These are phyloP conservation scores for Maudiozyma turicensis DNA, from an alignment of 805 yeast genomes.

Conservation along the genomic window DNA sequence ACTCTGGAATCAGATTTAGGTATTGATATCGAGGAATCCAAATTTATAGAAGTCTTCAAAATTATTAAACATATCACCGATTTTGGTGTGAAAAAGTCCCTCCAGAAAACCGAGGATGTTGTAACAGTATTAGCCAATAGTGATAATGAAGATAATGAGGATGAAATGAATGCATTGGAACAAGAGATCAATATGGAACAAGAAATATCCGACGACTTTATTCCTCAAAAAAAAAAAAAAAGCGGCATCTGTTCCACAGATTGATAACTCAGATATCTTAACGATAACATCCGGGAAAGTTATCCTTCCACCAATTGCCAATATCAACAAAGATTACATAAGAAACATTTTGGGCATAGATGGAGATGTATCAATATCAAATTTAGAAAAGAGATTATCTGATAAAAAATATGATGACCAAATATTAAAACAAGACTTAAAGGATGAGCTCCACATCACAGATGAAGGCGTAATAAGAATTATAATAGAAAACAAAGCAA, in stretches of 20 bases:
- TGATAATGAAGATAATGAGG: conserved; percentile 31
- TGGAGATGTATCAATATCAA: too few species aligned
- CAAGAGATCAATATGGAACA: conserved; percentile 20
- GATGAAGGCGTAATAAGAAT: conserved; percentile 39
- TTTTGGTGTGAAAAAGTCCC: conserved; percentile 24
- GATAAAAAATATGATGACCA: conserved; percentile 28
- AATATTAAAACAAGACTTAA: conserved; percentile 44
- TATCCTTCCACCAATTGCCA: conserved; percentile 22
- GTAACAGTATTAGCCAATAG: conserved; percentile 39
- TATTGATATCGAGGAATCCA: conserved; percentile 23
- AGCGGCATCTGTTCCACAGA: neutral
- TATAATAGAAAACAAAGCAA: conserved; percentile 41
- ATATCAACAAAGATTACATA: conserved; percentile 44
- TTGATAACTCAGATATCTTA: conserved; percentile 9
- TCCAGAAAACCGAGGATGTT: conserved; percentile 30
- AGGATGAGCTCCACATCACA: conserved; percentile 43
- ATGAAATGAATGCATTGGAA: conserved; percentile 3
- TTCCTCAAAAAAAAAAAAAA: neutral
- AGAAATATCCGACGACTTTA: conserved; percentile 19
- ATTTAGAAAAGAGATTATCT: too few species aligned
- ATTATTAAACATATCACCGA: conserved; percentile 44
- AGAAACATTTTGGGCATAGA: too few species aligned
- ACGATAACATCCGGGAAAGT: too few species aligned
- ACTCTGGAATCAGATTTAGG: conserved; percentile 39
- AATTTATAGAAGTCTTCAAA: conserved; percentile 36